Base-by-base conservation (phyloP, 805 yeast genomes). In the Saccharomycopsis fermentans region DNA sequence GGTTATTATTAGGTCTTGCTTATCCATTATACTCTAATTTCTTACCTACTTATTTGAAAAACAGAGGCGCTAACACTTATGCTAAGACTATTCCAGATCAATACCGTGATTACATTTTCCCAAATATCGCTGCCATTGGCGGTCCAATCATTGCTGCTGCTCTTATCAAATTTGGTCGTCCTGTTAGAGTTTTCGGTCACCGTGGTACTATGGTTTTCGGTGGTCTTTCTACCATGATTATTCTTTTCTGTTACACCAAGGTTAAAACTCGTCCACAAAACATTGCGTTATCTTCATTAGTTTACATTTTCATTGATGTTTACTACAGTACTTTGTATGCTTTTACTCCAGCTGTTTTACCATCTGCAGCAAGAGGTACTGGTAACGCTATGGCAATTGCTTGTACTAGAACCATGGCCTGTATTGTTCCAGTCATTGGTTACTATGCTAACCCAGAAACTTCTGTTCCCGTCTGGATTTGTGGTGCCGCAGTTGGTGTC, bases 271-370 rank as follows among this genome's bases (percentile, higher is more conserved):
- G 78, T 50, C 71, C 77, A 5, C 81, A 78, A 71, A 81, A 80
- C 64, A 79, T 81, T 56, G 79, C 73, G 11, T 67, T 76, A 35
- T 67, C 73, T 17, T 70, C 75, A 12, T 74, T 75, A 40, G 78
- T 84, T 19, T 81, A 79, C 60, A 68, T 77, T 66, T 72, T 73
- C 58, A 65, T 76, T 59, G 73, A 76, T 67, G 72, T 81, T 58
- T 80, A 80, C 65, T 82, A 80, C 66, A 85, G 83, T 4, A 78
- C 80, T 24, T 69, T 83, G 21, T 83, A 81, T 65, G 87, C 87
- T 4, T 82, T 81, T 65, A 82, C 87, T 2, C 88, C 87, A 0
- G 86, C 83, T 65, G 79, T 81, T 26, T 76, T 83, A 68, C 83
- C 83, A 43, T 70, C 80, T 0, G 68, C 72, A 55, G 74, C 76